Evolutionary conservation across 2,329 filamentous ascomycete species (phyloP).

Genomic region (Pseudocercospora musae): DNA sequence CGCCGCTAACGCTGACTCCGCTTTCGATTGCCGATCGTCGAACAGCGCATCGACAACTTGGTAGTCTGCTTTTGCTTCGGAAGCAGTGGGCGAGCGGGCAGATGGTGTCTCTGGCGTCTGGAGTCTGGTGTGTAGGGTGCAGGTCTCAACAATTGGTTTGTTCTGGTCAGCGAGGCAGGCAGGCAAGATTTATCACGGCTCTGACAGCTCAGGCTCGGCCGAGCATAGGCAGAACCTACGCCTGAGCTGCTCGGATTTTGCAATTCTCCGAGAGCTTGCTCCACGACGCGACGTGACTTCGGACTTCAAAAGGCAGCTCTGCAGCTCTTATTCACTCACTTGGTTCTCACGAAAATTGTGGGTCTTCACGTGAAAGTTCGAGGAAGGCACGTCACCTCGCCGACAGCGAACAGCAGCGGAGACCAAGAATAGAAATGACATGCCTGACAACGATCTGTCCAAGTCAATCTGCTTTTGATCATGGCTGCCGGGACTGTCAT

Average conservation of each 20-base stretch:
- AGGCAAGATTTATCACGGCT: background rate
- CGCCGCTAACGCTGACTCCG: background rate
- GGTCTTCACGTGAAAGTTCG: background rate
- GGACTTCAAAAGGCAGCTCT: background rate
- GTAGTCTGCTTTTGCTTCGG: background rate
- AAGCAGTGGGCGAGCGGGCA: background rate
- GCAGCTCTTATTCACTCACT: background rate
- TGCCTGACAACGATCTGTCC: background rate
- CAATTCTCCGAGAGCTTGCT: background rate
- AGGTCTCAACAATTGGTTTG: background rate
- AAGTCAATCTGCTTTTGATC: background rate
- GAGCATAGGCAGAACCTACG: background rate
- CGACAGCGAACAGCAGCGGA: background rate
- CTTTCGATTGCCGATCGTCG: background rate
- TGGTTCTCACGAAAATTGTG: background rate
- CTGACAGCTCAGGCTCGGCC: background rate
- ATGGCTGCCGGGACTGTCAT: slow-evolving; percentile 34
- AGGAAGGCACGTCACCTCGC: background rate
- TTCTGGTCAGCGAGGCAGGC: background rate
- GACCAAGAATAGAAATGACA: background rate
- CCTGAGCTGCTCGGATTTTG: background rate
- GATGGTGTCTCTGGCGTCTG: background rate
- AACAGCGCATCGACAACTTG: background rate
- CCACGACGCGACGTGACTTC: background rate
- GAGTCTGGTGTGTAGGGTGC: background rate